Conservation (phyloP, 1,284 basidiomycete species). For the Apiotrichum sp. region DNA sequence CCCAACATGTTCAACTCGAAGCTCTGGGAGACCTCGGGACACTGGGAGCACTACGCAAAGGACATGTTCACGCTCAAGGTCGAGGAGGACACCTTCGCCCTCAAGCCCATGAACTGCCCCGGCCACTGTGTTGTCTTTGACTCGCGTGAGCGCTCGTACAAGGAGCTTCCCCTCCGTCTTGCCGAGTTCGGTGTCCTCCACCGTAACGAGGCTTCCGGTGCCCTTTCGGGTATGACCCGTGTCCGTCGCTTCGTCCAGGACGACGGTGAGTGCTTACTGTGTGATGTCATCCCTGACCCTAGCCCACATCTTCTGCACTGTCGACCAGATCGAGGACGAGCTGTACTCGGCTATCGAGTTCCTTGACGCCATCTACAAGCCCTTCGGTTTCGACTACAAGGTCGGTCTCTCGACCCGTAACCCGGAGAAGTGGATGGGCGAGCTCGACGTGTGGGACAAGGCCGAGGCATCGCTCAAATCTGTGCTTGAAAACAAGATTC, state of each 20-base stretch:
- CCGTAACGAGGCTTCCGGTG: conserved; percentile 93
- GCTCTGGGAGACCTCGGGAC: conserved; percentile 97
- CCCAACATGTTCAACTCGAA: conserved; percentile 98
- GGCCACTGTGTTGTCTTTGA: conserved; percentile 97
- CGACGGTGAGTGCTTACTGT: conserved; percentile 54
- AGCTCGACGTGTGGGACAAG: conserved; percentile 80
- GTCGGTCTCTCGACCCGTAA: conserved; percentile 87
- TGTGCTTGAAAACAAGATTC: conserved; percentile 79
- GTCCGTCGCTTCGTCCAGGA: conserved; percentile 96
- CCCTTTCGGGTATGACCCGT: conserved; percentile 85
- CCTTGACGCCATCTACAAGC: conserved; percentile 85
- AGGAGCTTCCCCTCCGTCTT: conserved; percentile 92
- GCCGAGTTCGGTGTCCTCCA: conserved; percentile 98
- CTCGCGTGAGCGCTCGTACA: conserved; percentile 87
- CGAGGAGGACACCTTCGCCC: conserved; percentile 89
- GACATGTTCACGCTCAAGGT: conserved; percentile 94
- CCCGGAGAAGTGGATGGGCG: conserved; percentile 89
- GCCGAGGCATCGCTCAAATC: conserved; percentile 79
- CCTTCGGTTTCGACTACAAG: conserved; percentile 97
- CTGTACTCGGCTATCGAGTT: conserved; percentile 87
- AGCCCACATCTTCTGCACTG: conserved; percentile 81
- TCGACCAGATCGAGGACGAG: conserved; percentile 84
- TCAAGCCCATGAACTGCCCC: conserved; percentile 99
- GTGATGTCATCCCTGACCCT: neutral
- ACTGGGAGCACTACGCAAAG: conserved; percentile 96